A percentile compares a stretch with the other conserved stretches of the same genome.
Conservation (phyloP, 148 eudicot species). For the Vaccinium darrowii region DNA sequence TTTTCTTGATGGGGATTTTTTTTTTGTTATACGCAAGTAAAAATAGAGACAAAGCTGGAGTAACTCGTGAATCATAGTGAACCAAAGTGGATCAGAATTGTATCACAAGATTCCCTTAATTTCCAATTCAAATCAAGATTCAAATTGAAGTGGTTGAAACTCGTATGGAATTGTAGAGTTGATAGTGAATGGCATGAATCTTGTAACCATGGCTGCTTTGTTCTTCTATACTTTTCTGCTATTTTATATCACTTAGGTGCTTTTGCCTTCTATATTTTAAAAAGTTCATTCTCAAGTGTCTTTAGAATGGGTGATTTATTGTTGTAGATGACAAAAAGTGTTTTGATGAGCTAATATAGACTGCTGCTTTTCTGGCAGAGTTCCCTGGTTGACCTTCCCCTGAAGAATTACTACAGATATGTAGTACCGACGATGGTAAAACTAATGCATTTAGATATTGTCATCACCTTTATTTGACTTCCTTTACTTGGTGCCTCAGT, state of each 20-base stretch:
- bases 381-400: conserved; percentile 92
- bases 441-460: conserved; percentile 7
- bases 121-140: background rate
- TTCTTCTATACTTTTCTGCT: background rate
- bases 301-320: background rate
- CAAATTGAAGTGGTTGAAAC: background rate
- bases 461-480: background rate
- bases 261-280: background rate
- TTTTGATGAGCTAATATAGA: background rate
- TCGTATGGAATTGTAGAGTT: background rate
- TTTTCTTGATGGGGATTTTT: background rate
- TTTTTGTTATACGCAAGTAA: background rate
- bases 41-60: background rate
- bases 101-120: background rate
- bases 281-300: conserved; percentile 2
- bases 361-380: conserved; percentile 58
- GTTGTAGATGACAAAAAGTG: conserved; percentile 1
- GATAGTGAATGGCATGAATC: background rate
- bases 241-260: background rate
- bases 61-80: background rate
- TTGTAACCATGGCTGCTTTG: background rate
- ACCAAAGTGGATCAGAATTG: background rate
- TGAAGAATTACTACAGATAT: conserved; percentile 96
- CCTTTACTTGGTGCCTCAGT: conserved; percentile 16
- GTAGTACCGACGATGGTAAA: conserved; percentile 83